Conservation (phyloP, 2,329 filamentous ascomycete species). For the Phaeoacremonium minimum region DNA sequence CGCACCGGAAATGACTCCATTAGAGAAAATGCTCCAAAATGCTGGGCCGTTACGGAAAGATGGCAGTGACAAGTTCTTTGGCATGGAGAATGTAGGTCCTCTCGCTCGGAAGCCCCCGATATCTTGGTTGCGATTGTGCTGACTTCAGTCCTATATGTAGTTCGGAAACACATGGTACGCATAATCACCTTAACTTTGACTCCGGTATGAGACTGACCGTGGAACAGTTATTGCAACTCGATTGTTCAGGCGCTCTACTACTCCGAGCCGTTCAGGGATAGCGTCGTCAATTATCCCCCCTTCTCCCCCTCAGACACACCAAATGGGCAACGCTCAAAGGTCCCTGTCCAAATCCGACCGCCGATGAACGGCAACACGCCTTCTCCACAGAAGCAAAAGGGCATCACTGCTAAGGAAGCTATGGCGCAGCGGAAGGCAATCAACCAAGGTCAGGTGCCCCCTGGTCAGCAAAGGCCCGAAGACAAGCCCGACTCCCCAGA, state of each 20-base stretch:
- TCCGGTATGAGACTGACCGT: constrained; percentile 9
- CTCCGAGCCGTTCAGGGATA: constrained; percentile 87
- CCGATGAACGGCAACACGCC: constrained; percentile 45
- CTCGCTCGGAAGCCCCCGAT: constrained; percentile 5
- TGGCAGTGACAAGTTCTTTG: constrained; percentile 97
- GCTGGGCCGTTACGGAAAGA: constrained; percentile 77
- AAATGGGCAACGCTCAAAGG: constrained; percentile 50
- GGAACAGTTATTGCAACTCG: constrained; percentile 88
- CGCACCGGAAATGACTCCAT: constrained; percentile 54
- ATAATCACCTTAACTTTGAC: constrained; percentile 6
- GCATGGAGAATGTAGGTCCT: constrained; percentile 86
- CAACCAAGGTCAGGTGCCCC: constrained; percentile 48
- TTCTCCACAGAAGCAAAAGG: constrained; percentile 38
- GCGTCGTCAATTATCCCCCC: constrained; percentile 86
- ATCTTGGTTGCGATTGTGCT: constrained; percentile 20
- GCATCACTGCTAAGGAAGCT: constrained; percentile 50
- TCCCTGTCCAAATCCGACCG: constrained; percentile 59
- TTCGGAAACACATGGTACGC: constrained; percentile 95
- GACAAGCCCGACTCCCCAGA: constrained; percentile 94
- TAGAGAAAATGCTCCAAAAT: constrained; percentile 74
- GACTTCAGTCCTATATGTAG: constrained; percentile 41
- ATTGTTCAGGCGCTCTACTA: constrained; percentile 97
- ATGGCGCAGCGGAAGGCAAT: constrained; percentile 52
- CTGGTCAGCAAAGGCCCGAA: constrained; percentile 62
- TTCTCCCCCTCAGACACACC: constrained; percentile 66